phyloP scores from a whole-genome alignment of 208 protist species.

The Leishmania lainsoni region DNA sequence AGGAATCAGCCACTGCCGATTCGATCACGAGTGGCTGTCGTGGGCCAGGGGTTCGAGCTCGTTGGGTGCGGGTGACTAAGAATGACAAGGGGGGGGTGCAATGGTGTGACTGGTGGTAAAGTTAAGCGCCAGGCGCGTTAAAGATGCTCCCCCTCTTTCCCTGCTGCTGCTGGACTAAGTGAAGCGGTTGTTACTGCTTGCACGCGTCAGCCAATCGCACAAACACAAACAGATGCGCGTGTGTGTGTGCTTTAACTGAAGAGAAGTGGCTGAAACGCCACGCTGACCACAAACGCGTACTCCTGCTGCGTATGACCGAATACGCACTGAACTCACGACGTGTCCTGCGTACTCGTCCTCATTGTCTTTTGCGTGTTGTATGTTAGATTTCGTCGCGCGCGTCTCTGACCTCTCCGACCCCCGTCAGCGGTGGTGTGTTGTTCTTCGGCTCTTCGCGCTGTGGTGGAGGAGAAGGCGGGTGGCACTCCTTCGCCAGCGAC shows the following conservation, averaged over 20 bases:
- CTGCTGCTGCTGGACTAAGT: neutral
- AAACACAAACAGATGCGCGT: neutral
- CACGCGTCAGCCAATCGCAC: neutral
- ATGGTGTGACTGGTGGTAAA: neutral
- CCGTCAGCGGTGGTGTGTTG: neutral
- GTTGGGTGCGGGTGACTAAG: neutral
- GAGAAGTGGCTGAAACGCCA: neutral
- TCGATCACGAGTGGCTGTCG: constrained; percentile 24
- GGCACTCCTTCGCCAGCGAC: neutral
- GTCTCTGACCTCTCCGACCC: neutral
- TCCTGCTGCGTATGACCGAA: neutral
- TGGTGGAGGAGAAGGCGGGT: neutral
- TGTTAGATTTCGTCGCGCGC: neutral
- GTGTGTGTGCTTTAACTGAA: neutral
- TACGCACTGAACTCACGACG: neutral
- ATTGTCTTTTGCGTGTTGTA: neutral
- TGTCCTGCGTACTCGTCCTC: neutral
- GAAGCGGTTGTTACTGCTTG: neutral
- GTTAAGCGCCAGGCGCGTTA: too few relatives aligned
- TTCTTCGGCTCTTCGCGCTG: neutral
- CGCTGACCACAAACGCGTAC: neutral
- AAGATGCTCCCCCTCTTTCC: neutral
- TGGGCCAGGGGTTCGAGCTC: constrained; percentile 48
- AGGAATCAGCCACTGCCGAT: neutral
- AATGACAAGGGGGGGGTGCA: neutral